Percentiles rank a stretch among this genome's conserved stretches.
These are phyloP conservation scores for Blepharisma japonicum DNA, from an alignment of 73 alveolate species.

Conservation along the genomic window DNA sequence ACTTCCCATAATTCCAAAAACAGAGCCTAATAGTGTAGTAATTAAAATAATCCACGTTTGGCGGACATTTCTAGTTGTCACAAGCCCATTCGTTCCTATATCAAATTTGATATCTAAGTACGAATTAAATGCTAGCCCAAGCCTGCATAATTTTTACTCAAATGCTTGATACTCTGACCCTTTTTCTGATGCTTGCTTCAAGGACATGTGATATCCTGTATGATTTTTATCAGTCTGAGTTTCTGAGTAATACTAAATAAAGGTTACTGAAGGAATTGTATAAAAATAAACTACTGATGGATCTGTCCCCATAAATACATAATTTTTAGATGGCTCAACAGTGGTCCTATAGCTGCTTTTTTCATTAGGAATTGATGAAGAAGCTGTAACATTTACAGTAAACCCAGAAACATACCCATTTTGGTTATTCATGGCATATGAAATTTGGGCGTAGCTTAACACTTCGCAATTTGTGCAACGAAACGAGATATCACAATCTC, in stretches of 20 bases:
- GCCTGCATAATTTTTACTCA: background rate
- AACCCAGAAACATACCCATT: background rate
- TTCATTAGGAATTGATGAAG: slow-evolving; percentile 9
- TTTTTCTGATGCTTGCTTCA: background rate
- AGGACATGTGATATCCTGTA: slow-evolving; percentile 8
- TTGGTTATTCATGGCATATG: no score
- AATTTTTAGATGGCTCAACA: background rate
- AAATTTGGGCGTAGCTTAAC: no score
- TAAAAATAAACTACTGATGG: background rate
- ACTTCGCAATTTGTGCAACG: no score
- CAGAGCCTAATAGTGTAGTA: slow-evolving; percentile 3
- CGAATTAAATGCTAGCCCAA: background rate
- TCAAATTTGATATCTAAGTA: background rate
- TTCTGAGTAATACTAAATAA: slow-evolving; percentile 1
- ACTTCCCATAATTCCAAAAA: slow-evolving; percentile 4
- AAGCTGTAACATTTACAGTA: background rate
- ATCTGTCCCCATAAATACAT: background rate
- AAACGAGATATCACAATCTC: no score
- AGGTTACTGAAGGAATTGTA: slow-evolving; percentile 2
- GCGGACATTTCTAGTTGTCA: background rate
- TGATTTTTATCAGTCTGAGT: background rate
- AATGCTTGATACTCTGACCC: background rate
- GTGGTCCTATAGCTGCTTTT: background rate
- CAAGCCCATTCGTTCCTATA: background rate
- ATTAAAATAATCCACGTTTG: background rate